Conservation (phyloP, 768 basidiomycete species). For the Boletus speciosus region DNA sequence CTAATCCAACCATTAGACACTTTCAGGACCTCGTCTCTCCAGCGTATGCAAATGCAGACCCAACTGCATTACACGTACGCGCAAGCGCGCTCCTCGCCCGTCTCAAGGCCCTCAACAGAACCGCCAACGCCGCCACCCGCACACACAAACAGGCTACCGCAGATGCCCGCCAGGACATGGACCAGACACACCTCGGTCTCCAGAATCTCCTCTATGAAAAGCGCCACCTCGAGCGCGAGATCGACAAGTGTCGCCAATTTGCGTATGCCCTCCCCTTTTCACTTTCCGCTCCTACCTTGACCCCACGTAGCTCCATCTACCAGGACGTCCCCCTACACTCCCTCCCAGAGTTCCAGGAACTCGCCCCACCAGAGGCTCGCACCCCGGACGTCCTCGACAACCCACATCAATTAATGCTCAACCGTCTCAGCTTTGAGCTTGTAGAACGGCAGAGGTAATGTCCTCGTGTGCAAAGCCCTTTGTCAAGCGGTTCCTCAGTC, state of each 20-base stretch:
- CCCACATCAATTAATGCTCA: slow-evolving; percentile 84
- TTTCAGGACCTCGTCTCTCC: slow-evolving; percentile 62
- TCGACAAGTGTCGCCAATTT: slow-evolving; percentile 89
- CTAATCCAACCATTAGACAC: slow-evolving; percentile 53
- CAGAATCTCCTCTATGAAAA: slow-evolving; percentile 90
- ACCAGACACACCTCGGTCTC: slow-evolving; percentile 79
- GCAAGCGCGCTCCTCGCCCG: slow-evolving; percentile 75
- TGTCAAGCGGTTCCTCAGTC: slow-evolving; percentile 2
- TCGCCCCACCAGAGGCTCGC: slow-evolving; percentile 68
- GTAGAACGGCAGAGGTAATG: slow-evolving; percentile 80
- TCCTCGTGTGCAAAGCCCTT: background rate
- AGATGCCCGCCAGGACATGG: slow-evolving; percentile 84
- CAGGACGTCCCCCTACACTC: slow-evolving; percentile 79
- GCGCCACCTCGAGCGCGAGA: slow-evolving; percentile 85
- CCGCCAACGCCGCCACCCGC: slow-evolving; percentile 68
- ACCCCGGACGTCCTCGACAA: slow-evolving; percentile 59
- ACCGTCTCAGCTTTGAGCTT: slow-evolving; percentile 82
- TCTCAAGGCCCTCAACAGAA: slow-evolving; percentile 75
- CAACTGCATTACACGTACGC: slow-evolving; percentile 50
- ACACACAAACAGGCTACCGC: slow-evolving; percentile 66
- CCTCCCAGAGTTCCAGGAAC: slow-evolving; percentile 60
- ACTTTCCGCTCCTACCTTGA: background rate
- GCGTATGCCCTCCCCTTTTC: slow-evolving; percentile 46
- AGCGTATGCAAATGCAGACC: slow-evolving; percentile 43
- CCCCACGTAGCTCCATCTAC: slow-evolving; percentile 66